phyloP scores from a whole-genome alignment of 2,329 filamentous ascomycete genomes.

The Cercospora brassicicola region DNA sequence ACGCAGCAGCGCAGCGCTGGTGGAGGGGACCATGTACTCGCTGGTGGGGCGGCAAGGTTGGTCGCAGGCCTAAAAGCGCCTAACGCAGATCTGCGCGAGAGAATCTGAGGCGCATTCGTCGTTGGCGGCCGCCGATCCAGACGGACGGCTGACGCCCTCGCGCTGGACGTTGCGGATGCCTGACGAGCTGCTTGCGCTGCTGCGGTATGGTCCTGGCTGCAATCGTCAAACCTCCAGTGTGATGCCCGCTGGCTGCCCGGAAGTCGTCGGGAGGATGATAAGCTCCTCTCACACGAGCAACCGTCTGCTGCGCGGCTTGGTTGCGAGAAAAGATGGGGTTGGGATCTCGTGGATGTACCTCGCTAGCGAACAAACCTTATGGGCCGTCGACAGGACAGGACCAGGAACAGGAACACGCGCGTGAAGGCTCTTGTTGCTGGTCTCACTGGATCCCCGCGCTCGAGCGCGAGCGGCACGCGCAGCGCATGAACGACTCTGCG shows the following conservation, averaged over 20 bases:
- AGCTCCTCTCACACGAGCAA: constrained; percentile 7
- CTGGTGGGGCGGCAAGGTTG: constrained; percentile 20
- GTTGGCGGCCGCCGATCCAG: constrained; percentile 1
- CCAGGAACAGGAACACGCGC: constrained; percentile 26
- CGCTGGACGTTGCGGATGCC: neutral
- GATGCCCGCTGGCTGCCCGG: constrained; percentile 8
- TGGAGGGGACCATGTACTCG: constrained; percentile 16
- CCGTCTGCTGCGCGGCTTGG: constrained; percentile 1
- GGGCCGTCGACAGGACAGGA: neutral
- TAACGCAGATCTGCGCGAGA: constrained; percentile 21
- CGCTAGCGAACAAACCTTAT: constrained; percentile 18
- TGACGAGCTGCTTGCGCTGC: constrained; percentile 1
- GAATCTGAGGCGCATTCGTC: constrained; percentile 10
- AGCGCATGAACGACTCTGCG: neutral
- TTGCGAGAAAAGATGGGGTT: constrained; percentile 16
- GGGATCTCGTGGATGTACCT: constrained; percentile 23
- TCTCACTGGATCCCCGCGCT: neutral
- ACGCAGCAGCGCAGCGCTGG: constrained; percentile 6
- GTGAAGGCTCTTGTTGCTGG: neutral
- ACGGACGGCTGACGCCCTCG: neutral
- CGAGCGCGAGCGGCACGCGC: constrained; percentile 4
- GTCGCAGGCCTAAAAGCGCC: constrained; percentile 19
- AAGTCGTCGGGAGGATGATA: constrained; percentile 17
- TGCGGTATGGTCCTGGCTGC: neutral
- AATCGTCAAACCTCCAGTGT: neutral